Evolutionary conservation across 2,329 filamentous ascomycete genomes (phyloP).

Genomic region (Trichoderma atroviride): DNA sequence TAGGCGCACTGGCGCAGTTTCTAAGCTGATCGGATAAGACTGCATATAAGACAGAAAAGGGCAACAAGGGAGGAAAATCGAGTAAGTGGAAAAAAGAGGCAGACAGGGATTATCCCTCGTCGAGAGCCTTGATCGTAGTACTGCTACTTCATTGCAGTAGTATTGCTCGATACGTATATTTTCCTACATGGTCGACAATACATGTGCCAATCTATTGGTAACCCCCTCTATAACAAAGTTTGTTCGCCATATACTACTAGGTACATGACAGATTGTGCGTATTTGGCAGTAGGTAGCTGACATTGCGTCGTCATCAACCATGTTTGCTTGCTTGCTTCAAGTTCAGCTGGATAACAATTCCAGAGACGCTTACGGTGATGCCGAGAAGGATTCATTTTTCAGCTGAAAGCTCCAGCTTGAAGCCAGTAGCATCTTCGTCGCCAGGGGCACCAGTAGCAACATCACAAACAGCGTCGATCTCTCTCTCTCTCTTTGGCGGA

Average conservation of each 20-base stretch:
- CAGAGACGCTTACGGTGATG: background rate
- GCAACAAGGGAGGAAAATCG: background rate
- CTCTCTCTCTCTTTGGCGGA: background rate
- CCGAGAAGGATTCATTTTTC: background rate
- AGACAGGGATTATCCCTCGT: background rate
- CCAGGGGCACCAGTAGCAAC: background rate
- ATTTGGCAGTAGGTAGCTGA: background rate
- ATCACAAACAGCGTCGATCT: conserved; percentile 1
- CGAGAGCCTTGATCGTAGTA: background rate
- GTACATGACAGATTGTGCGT: background rate
- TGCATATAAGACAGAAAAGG: background rate
- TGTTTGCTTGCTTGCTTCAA: background rate
- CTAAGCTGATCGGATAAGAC: background rate
- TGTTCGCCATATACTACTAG: background rate
- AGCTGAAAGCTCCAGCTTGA: background rate
- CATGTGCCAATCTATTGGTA: background rate
- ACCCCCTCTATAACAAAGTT: background rate
- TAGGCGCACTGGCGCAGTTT: background rate
- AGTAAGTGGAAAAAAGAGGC: background rate
- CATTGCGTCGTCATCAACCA: background rate
- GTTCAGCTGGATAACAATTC: background rate
- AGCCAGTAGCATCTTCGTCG: background rate
- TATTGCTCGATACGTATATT: background rate
- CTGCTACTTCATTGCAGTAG: background rate
- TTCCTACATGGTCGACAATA: background rate